These are phyloP conservation scores for Aurantiochytrium sp. DNA, from an alignment of 108 stramenopile species.

Conservation along the genomic window DNA sequence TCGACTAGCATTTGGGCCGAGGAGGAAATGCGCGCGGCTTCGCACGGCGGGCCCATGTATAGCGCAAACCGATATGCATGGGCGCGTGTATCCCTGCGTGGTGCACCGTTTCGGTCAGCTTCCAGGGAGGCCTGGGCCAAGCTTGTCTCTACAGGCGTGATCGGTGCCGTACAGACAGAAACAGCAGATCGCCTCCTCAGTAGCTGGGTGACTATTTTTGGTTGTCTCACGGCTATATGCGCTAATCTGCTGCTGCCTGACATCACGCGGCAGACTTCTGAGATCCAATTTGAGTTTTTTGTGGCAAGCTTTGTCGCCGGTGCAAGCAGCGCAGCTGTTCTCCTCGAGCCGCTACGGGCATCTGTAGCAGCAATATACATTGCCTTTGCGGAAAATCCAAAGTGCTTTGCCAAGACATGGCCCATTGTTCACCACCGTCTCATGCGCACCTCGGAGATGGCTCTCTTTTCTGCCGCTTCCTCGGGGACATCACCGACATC, in stretches of 20 bases:
- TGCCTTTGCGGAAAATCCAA: neutral
- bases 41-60: neutral
- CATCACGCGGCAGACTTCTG: neutral
- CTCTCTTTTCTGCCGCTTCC: neutral
- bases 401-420: neutral
- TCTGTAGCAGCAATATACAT: neutral
- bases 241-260: neutral
- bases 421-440: constrained; percentile 15
- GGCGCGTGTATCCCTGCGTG: neutral
- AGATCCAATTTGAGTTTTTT: neutral
- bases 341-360: constrained; percentile 2
- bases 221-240: neutral
- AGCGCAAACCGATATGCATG: neutral
- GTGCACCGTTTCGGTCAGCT: neutral
- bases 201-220: neutral
- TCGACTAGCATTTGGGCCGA: neutral
- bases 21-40: neutral
- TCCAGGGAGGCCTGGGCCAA: neutral
- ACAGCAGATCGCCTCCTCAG: neutral
- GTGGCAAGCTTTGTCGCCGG: neutral
- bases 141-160: neutral
- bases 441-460: neutral
- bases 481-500: neutral
- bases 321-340: neutral
- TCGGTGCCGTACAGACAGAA: neutral